A percentile compares a stretch with the other conserved stretches of the same genome.
phyloP scores from a whole-genome alignment of 352 stramenopile species.

The Phytophthora ohioensis region DNA sequence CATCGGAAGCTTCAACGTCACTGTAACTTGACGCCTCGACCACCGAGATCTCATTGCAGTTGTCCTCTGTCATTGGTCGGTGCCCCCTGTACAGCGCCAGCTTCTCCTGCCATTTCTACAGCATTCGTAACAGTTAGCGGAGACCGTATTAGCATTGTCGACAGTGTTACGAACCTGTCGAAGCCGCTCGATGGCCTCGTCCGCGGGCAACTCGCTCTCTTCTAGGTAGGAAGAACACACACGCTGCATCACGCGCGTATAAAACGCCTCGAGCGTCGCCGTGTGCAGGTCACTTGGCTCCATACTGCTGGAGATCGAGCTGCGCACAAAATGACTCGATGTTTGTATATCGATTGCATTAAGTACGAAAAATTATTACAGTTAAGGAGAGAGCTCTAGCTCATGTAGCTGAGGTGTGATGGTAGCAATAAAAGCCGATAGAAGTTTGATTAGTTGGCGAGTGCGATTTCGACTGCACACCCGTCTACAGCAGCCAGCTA shows the following conservation, averaged over 20 bases:
- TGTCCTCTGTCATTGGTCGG: not conserved
- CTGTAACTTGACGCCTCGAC: conserved; percentile 1
- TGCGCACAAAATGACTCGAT: not conserved
- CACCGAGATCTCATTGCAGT: conserved; percentile 4
- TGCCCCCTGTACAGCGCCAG: conserved; percentile 47
- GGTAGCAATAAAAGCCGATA: not conserved
- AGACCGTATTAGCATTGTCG: not conserved
- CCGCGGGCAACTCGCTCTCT: conserved; percentile 26
- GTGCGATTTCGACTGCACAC: conserved; percentile 13
- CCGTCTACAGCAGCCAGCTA: conserved; percentile 1
- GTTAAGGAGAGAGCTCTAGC: no score
- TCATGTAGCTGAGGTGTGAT: not conserved
- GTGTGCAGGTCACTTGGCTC: conserved; percentile 11
- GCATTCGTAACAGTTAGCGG: not conserved
- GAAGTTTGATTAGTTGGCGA: conserved; percentile 7
- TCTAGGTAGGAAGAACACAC: conserved; percentile 58
- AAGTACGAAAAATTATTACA: conserved; percentile 22
- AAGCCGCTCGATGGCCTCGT: conserved; percentile 27
- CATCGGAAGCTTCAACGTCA: conserved; percentile 14
- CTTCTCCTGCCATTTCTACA: conserved; percentile 55
- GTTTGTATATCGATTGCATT: conserved; percentile 5
- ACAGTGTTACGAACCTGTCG: conserved; percentile 34
- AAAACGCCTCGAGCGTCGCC: conserved; percentile 57
- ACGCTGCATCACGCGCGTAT: conserved; percentile 65
- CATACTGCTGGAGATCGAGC: not conserved